A percentile compares a stretch with the other conserved stretches of the same genome.
Evolutionary conservation across 148 eudicot species (phyloP).

Genomic region (Persicaria maculosa): DNA sequence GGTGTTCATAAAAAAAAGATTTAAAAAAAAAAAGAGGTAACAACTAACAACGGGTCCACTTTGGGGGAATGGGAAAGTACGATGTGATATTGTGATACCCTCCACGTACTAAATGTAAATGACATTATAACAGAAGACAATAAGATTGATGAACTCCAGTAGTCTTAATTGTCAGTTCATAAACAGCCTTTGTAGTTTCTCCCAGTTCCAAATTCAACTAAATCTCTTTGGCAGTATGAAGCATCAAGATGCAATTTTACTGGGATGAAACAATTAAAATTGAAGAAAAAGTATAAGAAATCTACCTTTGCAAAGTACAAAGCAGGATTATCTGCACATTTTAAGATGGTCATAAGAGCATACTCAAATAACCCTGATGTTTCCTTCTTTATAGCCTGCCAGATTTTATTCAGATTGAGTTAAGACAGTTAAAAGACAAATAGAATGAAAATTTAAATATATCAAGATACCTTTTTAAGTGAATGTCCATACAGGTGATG

Average conservation of each 20-base stretch:
- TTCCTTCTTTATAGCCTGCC: slow-evolving; percentile 53
- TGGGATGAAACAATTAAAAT: background rate
- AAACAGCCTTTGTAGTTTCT: background rate
- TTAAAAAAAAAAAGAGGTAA: background rate
- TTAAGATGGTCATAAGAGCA: slow-evolving; percentile 38
- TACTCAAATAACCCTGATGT: slow-evolving; percentile 40
- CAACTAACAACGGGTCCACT: background rate
- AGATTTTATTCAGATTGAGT: background rate
- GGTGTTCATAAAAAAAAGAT: too few species aligned
- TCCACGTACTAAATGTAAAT: background rate
- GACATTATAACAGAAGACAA: background rate
- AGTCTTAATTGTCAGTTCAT: background rate
- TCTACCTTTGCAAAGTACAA: slow-evolving; percentile 48
- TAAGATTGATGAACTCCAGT: background rate
- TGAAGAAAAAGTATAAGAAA: background rate
- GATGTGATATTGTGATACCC: background rate
- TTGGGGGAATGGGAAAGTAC: background rate
- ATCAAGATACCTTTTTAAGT: slow-evolving; percentile 38
- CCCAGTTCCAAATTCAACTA: background rate
- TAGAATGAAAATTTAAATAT: background rate
- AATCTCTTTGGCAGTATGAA: background rate
- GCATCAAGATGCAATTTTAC: background rate
- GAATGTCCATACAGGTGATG: slow-evolving; percentile 39
- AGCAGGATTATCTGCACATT: slow-evolving; percentile 44
- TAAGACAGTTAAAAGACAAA: slow-evolving; percentile 1